Base-by-base conservation (phyloP, 345 rosid species). In the Rhizophora apiculata region DNA sequence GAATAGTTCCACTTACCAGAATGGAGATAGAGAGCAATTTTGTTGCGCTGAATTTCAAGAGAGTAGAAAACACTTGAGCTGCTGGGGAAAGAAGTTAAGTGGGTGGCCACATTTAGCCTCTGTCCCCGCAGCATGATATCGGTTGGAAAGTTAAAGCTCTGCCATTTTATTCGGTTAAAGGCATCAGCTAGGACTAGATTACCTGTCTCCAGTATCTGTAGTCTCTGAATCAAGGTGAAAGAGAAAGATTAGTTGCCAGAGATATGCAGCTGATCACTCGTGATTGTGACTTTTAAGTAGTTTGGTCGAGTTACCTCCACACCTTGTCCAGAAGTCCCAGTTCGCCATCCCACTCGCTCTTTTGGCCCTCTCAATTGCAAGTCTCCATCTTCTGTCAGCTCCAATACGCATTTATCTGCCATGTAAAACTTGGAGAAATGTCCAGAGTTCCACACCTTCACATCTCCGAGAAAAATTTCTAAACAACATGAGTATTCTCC, bases 131-230 rank as follows among this genome's bases (percentile, higher is more conserved):
- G 82, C 81, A 94, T 89, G 54, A 88, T 86, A 65, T 94, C 91
- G 0, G 95, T 91, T 18, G 98, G 98, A 68, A 94, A 94, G 67
- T 94, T 91, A 83, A 91, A 93, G 72, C 93, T 93, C 82, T 93
- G 98, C 98, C 98, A 93, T 72, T 89, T 93, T 64, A 81, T 78
- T 36, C 53, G n/a, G 80, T 82, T 76, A 70, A 72, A 27, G 19
- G 80, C 80, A 74, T 93, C 97, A 13, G 82, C 71, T 39, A 93
- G 82, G 10, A 82, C 97, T 22, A 93, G 74, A 78, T 93, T 91
- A 13, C 98, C 98, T 6, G 87, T 80, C 72, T 65, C 76, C 52
- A 81, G 75, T 69, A 93, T 83, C 83, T 81, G 78, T 68, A 93
- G n/a, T 68, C 86, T 91, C 98, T 93, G 90, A 85, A 84, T 53